A percentile compares a stretch with the other conserved stretches of the same genome.
Evolutionary conservation across 768 basidiomycete genomes (phyloP).

Genomic region (Rhizopogon vulgaris): DNA sequence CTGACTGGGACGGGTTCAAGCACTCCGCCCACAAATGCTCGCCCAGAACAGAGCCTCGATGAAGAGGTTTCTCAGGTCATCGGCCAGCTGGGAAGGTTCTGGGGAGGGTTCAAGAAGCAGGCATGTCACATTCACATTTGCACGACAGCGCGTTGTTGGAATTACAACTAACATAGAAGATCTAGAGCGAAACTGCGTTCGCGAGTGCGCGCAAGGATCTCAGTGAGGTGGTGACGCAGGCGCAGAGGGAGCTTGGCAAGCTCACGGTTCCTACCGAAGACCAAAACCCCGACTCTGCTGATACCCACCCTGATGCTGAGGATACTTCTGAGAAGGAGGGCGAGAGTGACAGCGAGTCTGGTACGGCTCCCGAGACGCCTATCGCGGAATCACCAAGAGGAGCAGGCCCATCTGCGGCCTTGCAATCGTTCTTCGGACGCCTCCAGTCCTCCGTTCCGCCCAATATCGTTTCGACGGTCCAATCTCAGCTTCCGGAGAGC

Average conservation of each 20-base stretch:
- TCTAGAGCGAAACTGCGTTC: constrained; percentile 63
- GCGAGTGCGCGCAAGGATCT: constrained; percentile 70
- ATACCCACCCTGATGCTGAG: constrained; percentile 6
- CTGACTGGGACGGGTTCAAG: constrained; percentile 36
- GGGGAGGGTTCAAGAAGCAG: constrained; percentile 91
- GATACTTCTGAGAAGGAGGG: constrained; percentile 7
- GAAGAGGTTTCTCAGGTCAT: constrained; percentile 88
- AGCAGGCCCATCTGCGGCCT: constrained; percentile 18
- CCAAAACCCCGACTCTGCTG: constrained; percentile 5
- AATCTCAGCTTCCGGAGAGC: constrained; percentile 61
- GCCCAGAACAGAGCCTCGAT: constrained; percentile 56
- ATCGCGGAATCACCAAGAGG: constrained; percentile 15
- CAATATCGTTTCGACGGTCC: constrained; percentile 62
- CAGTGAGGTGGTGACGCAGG: constrained; percentile 66
- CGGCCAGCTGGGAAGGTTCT: constrained; percentile 79
- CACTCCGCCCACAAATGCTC: constrained; percentile 37
- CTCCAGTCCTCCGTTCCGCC: constrained; percentile 73
- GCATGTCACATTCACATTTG: constrained; percentile 36
- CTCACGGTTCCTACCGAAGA: constrained; percentile 34
- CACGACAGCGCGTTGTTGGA: neutral
- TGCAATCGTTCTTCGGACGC: constrained; percentile 55
- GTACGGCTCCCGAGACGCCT: constrained; percentile 22
- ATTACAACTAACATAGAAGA: constrained; percentile 1
- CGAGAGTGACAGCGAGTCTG: constrained; percentile 18
- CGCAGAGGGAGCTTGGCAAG: constrained; percentile 70